Evolutionary conservation across 2,329 filamentous ascomycete genomes (phyloP).

Genomic region (Ceratocystis huliohia): DNA sequence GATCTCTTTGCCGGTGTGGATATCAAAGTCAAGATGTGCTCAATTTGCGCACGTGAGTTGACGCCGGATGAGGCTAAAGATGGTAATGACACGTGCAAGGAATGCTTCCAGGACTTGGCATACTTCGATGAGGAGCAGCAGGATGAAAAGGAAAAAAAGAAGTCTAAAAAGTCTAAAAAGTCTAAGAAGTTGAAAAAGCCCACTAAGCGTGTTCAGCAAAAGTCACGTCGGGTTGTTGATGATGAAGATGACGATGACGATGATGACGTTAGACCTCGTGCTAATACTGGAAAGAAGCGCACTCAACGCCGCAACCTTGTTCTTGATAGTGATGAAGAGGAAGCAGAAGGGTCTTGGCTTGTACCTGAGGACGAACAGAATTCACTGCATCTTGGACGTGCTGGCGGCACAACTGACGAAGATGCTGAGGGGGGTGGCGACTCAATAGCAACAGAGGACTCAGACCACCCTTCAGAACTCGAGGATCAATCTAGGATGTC

Average conservation of each 20-base stretch:
- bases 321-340: conserved; percentile 53
- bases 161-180: conserved; percentile 23
- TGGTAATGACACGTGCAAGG: conserved; percentile 48
- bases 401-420: conserved; percentile 77
- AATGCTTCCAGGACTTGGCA: conserved; percentile 64
- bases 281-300: conserved; percentile 18
- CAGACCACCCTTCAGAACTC: conserved; percentile 42
- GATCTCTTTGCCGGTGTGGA: conserved; percentile 77
- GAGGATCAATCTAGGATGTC: conserved; percentile 43
- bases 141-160: conserved; percentile 25
- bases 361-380: conserved; percentile 55
- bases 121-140: conserved; percentile 42
- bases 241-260: conserved; percentile 19
- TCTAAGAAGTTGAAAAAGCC: conserved; percentile 22
- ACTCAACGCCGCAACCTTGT: conserved; percentile 44
- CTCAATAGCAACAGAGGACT: conserved; percentile 61
- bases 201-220: conserved; percentile 25
- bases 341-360: conserved; percentile 66
- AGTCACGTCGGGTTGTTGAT: conserved; percentile 29
- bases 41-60: conserved; percentile 65
- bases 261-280: conserved; percentile 23
- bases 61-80: conserved; percentile 34
- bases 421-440: conserved; percentile 79
- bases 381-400: conserved; percentile 52
- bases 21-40: conserved; percentile 64